phyloP scores from a whole-genome alignment of 1,284 basidiomycete species.

The Fomitopsis betulina region DNA sequence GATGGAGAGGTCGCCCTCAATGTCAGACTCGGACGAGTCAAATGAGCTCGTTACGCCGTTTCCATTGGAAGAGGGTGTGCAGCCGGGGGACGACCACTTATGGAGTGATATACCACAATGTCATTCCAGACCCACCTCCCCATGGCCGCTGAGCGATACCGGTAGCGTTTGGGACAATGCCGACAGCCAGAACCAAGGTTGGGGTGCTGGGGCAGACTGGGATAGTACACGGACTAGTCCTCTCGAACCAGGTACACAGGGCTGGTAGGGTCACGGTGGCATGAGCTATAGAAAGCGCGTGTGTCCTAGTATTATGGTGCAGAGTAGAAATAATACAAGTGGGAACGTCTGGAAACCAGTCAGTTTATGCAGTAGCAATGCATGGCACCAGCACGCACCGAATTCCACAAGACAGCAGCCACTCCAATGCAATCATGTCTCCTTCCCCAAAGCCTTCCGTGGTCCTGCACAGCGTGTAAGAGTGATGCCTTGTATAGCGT shows the following conservation, averaged over 20 bases:
- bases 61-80: not conserved
- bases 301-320: not conserved
- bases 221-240: not conserved
- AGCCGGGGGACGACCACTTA: not conserved
- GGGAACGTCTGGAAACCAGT: not conserved
- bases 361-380: not conserved
- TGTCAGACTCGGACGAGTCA: not conserved
- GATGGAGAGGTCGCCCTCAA: not conserved
- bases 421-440: constrained; percentile 9
- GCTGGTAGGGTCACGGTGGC: not conserved
- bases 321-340: constrained; percentile 7
- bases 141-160: not conserved
- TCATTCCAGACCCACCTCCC: not conserved
- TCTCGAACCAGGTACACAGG: no score
- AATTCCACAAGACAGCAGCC: not conserved
- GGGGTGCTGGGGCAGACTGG: not conserved
- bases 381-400: constrained; percentile 2
- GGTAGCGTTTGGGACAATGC: not conserved
- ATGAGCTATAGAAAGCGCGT: not conserved
- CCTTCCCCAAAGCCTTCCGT: constrained; percentile 16
- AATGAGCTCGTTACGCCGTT: not conserved
- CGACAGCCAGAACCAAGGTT: not conserved
- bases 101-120: no score
- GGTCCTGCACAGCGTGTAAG: constrained; percentile 16
- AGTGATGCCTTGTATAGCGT: not conserved